Evolutionary conservation across 2,329 filamentous ascomycete genomes (phyloP).

Genomic region (Colletotrichum shisoi): DNA sequence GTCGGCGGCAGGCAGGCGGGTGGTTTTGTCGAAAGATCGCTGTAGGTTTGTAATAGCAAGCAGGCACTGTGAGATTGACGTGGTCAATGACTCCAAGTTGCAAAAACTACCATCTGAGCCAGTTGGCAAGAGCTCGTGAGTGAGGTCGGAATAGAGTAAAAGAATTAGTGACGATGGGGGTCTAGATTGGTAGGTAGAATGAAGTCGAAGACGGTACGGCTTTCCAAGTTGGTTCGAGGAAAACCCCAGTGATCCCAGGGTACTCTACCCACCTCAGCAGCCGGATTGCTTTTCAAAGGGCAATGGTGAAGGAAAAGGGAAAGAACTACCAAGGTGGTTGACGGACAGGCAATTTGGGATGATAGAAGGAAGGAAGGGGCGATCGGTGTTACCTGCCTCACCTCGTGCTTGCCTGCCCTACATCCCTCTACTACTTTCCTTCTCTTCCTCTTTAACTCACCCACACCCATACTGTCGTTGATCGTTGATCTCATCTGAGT

Average conservation of each 20-base stretch:
- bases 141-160: neutral
- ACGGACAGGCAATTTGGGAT: neutral
- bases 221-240: neutral
- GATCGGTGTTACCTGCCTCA: constrained; percentile 14
- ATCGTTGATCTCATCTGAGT: neutral
- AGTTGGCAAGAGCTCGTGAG: neutral
- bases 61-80: neutral
- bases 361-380: constrained; percentile 13
- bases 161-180: neutral
- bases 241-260: neutral
- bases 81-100: neutral
- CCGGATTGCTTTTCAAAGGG: neutral
- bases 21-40: neutral
- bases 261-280: neutral
- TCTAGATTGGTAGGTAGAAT: neutral
- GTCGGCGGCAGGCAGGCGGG: constrained; percentile 4
- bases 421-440: neutral
- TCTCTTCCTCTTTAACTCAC: neutral
- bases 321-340: neutral
- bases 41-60: neutral
- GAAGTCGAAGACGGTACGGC: neutral
- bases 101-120: constrained; percentile 2
- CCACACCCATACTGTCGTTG: no score
- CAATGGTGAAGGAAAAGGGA: neutral
- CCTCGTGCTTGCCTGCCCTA: constrained; percentile 4